These are phyloP conservation scores for Trichoderma aggressivum DNA, from an alignment of 2,329 filamentous ascomycete genomes.

Conservation along the genomic window DNA sequence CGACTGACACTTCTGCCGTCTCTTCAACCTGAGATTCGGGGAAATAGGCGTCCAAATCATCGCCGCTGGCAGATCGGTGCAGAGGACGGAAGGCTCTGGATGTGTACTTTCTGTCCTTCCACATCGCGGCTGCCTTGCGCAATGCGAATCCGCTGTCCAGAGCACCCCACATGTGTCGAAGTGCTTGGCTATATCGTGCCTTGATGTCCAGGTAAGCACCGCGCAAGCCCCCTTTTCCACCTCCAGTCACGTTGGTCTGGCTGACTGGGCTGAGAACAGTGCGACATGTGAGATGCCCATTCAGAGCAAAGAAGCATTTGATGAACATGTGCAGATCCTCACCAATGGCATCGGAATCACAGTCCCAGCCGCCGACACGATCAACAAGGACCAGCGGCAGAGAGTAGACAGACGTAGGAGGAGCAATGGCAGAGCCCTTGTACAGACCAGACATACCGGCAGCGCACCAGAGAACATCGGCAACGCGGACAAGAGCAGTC, in stretches of 20 bases:
- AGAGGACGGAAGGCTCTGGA: conserved; percentile 54
- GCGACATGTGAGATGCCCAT: conserved; percentile 62
- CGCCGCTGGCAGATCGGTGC: conserved; percentile 44
- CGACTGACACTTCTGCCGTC: conserved; percentile 39
- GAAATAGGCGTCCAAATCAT: conserved; percentile 46
- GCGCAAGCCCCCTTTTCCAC: conserved; percentile 49
- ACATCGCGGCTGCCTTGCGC: conserved; percentile 55
- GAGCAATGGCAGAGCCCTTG: conserved; percentile 59
- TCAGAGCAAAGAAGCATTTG: conserved; percentile 73
- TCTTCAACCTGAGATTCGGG: conserved; percentile 43
- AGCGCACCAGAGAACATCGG: conserved; percentile 69
- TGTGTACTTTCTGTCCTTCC: conserved; percentile 55
- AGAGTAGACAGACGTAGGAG: conserved; percentile 72
- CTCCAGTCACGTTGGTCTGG: conserved; percentile 67
- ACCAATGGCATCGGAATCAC: conserved; percentile 66
- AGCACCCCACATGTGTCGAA: conserved; percentile 74
- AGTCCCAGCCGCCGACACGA: conserved; percentile 69
- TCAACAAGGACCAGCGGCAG: conserved; percentile 64
- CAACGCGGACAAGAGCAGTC: conserved; percentile 65
- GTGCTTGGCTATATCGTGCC: conserved; percentile 68
- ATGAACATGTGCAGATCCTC: conserved; percentile 77
- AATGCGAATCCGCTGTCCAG: conserved; percentile 66
- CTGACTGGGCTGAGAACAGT: conserved; percentile 67
- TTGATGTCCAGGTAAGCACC: conserved; percentile 56
- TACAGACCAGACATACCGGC: conserved; percentile 69